phyloP scores from a whole-genome alignment of 805 yeast genomes.

The Lachancea cidri region DNA sequence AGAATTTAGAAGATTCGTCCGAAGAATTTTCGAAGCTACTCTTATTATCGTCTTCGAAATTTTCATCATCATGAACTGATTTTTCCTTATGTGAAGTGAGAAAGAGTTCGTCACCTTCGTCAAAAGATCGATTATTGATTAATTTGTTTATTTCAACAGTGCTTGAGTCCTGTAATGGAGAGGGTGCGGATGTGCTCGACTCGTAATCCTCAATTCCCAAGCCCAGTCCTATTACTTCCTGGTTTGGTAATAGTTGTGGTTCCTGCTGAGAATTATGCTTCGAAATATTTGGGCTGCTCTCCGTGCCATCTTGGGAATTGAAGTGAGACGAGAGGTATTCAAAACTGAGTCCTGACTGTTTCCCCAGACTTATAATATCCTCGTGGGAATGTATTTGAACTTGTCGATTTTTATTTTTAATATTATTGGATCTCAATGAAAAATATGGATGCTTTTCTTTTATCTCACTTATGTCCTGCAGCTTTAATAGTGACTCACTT shows the following conservation, averaged over 20 bases:
- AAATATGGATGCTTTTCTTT: conserved; percentile 8
- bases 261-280: not conserved
- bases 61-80: not conserved
- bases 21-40: conserved; percentile 20
- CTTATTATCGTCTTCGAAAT: conserved; percentile 3
- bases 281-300: not conserved
- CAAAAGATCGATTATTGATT: conserved; percentile 7
- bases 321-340: not conserved
- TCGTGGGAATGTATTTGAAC: conserved; percentile 29
- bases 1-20: conserved; percentile 35
- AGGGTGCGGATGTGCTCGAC: not conserved
- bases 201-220: not conserved
- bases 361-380: conserved; percentile 21
- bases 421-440: conserved; percentile 8
- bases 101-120: conserved; percentile 6
- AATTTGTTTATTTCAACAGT: not conserved
- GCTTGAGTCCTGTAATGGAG: not conserved
- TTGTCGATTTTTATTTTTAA: conserved; percentile 24
- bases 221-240: not conserved
- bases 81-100: not conserved
- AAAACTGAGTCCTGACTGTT: conserved; percentile 8
- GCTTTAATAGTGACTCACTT: not conserved
- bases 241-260: not conserved
- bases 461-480: not conserved
- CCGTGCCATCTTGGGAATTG: not conserved